These are phyloP conservation scores for Rhizophora apiculata DNA, from an alignment of 345 rosid genomes.

Conservation along the genomic window DNA sequence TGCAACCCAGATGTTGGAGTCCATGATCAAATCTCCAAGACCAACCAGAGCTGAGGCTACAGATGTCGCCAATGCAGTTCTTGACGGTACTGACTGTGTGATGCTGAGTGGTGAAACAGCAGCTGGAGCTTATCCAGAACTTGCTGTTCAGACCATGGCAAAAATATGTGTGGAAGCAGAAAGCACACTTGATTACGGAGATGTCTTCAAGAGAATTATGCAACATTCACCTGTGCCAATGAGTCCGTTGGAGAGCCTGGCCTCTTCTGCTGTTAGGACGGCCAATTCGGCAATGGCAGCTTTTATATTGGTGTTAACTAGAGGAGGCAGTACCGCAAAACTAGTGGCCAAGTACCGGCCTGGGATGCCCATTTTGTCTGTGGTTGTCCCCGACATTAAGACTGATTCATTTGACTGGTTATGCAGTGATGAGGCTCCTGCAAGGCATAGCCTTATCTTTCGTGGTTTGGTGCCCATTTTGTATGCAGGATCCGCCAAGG, in stretches of 20 bases:
- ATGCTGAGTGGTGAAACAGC: constrained; percentile 99
- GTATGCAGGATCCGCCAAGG: constrained; percentile 88
- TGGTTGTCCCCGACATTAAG: constrained; percentile 84
- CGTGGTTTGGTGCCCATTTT: constrained; percentile 82
- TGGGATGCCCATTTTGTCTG: constrained; percentile 79
- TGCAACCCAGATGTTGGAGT: constrained; percentile 72
- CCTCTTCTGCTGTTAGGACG: constrained; percentile 87
- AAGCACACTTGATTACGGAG: constrained; percentile 81
- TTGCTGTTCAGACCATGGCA: constrained; percentile 89
- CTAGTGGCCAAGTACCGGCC: constrained; percentile 97
- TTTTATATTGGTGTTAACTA: constrained; percentile 78
- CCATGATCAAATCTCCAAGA: constrained; percentile 96
- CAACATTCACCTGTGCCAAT: constrained; percentile 83
- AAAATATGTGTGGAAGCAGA: constrained; percentile 88
- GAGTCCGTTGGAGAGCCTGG: constrained; percentile 90
- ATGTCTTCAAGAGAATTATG: constrained; percentile 82
- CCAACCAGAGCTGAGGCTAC: constrained; percentile 99
- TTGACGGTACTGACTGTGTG: constrained; percentile 90
- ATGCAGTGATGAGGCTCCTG: constrained; percentile 82
- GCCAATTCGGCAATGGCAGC: constrained; percentile 83
- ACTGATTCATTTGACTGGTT: constrained; percentile 91
- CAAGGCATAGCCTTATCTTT: constrained; percentile 86
- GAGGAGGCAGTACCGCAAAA: constrained; percentile 96
- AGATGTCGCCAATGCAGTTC: constrained; percentile 97
- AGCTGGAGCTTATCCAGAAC: constrained; percentile 95